Base-by-base conservation (phyloP, 495 filamentous ascomycete species). In the Terfezia claveryi region DNA sequence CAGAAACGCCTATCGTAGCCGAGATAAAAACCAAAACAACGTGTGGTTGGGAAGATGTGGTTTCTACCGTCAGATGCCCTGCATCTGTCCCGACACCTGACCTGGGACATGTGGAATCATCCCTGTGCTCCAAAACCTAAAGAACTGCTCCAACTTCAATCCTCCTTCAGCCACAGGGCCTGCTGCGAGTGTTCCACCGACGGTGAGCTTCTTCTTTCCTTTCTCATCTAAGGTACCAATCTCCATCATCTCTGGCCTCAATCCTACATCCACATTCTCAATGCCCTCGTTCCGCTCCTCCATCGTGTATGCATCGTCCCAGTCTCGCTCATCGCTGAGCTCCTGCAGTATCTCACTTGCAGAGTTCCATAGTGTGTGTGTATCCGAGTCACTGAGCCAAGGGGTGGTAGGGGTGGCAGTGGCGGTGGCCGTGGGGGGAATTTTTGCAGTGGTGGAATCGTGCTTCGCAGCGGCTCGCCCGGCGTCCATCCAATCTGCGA, bases 401-500 rank as follows among this genome's bases (percentile, higher is more conserved):
- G 27, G 27, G 27, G 27, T 32, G 27, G 27, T 7, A 32, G 27
- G 27, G 27, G 27, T 32, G 27, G 27, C 27, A 4, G 20, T 20
- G 20, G 20, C 20, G 20, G 20, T 20, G 38, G 10, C 10, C 16
- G 38, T 44, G 10, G 41, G 41, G 14, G 14, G 0, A 7, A 2
- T 32, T 7, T 32, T 32, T 1, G 27, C 2, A 32, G 27, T 7
- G 7, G 27, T 32, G 12, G 41, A 46, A 20, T 5, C 14, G 41
- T 4, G 4, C 8, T 14, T 14, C 14, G 14, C 41, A 5, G 41
- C 41, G 12, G 12, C 41, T 46, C 41, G 70, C 6, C 75, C 74
- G 7, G 70, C 65, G 9, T 68, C 67, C 10, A 81, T 69, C 80
- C 78, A 82, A 38, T 77, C 77, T 53, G 81, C 75, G 23, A 77